Base-by-base conservation (phyloP, 495 filamentous ascomycete genomes). In the Hyaloscypha finlandica region DNA sequence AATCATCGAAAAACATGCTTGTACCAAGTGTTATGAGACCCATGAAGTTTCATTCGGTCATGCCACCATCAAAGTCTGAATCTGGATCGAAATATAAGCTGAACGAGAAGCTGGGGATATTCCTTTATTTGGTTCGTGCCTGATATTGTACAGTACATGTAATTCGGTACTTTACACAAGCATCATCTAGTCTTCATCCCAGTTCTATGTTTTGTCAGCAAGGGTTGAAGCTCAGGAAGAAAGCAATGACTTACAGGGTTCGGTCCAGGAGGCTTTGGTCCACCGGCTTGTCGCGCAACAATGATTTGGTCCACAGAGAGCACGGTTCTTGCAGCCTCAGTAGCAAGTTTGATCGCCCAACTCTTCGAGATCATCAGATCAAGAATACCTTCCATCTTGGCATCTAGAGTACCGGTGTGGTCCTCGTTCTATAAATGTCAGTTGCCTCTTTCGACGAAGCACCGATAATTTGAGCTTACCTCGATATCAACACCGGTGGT, bases 301-400 rank as follows among this genome's bases (percentile, higher is more conserved):
- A 99, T 99, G 72, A 99, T 98, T 81, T 99, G 96, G 80, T 99
- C 96, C 19, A 99, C 96, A 45, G 93, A 94, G 68, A 99, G 83
- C 45, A 99, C 91, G 53, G 96, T 98, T 64, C 96, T 86, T 59
- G 92, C 94, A 56, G 95, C 89, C 78, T 99, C 96, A 19, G 93
- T 97, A 53, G 96, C 96, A 57, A 99, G 81, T 78, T 94, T 93
- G 74, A 99, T 97, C 3, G 96, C 96, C 92, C 92, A 97, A 73
- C 87, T 88, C 86, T 99, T 99, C 45, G 89, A 85, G 51, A 92
- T 85, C 78, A 97, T 83, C 56, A 99, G 84, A 79, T 99, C 96
- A 51, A 99, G 81, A 65, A 99, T 98, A 54, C 91, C 92, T 70
- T 96, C 88, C 33, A 97, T 89, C 74, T 91, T 87, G 33, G 93